Conservation (phyloP, 75 land plant genomes). For the Sequoia sempervirens region DNA sequence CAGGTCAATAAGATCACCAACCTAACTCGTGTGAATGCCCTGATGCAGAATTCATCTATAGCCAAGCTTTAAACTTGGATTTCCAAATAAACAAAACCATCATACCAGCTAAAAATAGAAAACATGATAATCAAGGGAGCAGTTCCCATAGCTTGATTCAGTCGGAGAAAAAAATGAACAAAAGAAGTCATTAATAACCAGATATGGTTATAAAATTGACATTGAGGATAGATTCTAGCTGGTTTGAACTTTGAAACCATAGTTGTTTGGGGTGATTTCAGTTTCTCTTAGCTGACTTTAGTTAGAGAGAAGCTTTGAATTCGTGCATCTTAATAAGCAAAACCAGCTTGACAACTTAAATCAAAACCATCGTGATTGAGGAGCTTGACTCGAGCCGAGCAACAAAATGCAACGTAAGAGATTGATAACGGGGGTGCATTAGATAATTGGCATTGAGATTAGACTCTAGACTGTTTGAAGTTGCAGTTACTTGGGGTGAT, state of each 20-base stretch:
- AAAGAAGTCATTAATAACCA: background rate
- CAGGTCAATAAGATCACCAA: background rate
- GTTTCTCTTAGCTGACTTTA: background rate
- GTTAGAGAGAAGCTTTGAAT: background rate
- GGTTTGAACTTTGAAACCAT: background rate
- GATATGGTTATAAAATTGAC: background rate
- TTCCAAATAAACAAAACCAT: background rate
- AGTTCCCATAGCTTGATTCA: background rate
- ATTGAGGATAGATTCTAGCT: background rate
- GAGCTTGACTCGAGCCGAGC: background rate
- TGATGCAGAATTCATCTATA: background rate
- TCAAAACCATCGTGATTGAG: background rate
- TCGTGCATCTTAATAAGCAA: background rate
- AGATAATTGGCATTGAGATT: background rate
- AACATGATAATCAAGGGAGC: background rate
- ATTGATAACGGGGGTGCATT: conserved; percentile 5
- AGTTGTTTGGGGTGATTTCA: background rate
- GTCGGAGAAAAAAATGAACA: background rate
- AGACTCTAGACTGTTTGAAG: background rate
- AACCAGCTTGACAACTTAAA: background rate
- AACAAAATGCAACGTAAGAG: background rate
- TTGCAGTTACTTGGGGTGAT: background rate
- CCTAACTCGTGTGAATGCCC: background rate
- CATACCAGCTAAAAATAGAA: background rate
- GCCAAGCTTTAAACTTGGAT: background rate